phyloP scores from a whole-genome alignment of 192 early-diverging fungal genomes.

The Thamnidium elegans region DNA sequence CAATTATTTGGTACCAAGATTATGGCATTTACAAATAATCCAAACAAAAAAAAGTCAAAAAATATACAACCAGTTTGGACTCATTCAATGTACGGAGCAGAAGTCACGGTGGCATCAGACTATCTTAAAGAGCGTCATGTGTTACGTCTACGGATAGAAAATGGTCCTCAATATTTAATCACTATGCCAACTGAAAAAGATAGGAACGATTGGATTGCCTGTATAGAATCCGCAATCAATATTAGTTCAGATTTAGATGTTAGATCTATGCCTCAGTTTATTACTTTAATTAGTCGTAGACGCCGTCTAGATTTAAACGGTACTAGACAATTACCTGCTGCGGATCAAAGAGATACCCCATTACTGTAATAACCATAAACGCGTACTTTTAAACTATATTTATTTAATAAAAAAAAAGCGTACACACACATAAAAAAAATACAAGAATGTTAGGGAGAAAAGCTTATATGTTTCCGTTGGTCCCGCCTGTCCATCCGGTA shows the following conservation, averaged over 20 bases:
- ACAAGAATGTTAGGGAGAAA: neutral
- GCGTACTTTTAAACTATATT: neutral
- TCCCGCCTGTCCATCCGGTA: no score
- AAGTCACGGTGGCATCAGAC: conserved; percentile 39
- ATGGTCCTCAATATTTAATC: conserved; percentile 43
- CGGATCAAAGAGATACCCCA: conserved; percentile 10
- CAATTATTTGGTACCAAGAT: conserved; percentile 4
- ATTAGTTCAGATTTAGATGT: conserved; percentile 46
- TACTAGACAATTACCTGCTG: neutral
- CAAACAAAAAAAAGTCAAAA: conserved; percentile 3
- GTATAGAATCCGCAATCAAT: conserved; percentile 46
- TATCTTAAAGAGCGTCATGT: conserved; percentile 46
- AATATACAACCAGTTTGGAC: conserved; percentile 32
- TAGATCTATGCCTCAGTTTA: conserved; percentile 46
- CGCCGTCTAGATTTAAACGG: conserved; percentile 12
- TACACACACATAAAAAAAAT: no score
- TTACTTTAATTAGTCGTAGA: conserved; percentile 36
- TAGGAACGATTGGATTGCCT: conserved; percentile 41
- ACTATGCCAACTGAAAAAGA: conserved; percentile 39
- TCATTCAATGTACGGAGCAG: conserved; percentile 41
- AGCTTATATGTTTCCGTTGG: no score
- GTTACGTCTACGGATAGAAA: conserved; percentile 37
- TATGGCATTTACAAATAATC: conserved; percentile 1
- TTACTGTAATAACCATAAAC: no score
- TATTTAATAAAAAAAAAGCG: conserved; percentile 4